A percentile compares a stretch with the other conserved stretches of the same genome.
phyloP scores from a whole-genome alignment of 208 protist species.

The Trypanosoma melophagium region DNA sequence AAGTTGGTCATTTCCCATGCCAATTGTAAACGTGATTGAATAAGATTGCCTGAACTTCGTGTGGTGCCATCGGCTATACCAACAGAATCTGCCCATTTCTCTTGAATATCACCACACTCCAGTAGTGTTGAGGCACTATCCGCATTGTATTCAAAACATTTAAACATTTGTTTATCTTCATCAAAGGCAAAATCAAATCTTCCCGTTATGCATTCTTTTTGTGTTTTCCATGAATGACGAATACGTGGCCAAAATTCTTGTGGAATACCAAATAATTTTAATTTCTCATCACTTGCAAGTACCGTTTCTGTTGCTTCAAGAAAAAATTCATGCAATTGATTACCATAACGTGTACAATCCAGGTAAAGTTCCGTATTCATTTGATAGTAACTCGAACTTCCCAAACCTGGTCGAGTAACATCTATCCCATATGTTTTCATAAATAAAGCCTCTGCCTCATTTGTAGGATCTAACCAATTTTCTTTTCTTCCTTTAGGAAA shows the following conservation, averaged over 20 bases:
- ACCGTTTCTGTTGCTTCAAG: conserved; percentile 85
- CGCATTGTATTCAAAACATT: conserved; percentile 93
- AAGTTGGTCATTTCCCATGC: conserved; percentile 65
- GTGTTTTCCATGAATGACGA: conserved; percentile 74
- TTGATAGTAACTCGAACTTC: conserved; percentile 76
- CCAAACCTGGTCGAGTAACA: conserved; percentile 60
- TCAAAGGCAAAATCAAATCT: conserved; percentile 91
- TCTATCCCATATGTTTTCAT: conserved; percentile 80
- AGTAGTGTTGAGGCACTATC: conserved; percentile 88
- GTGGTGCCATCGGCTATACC: conserved; percentile 54
- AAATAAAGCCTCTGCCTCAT: conserved; percentile 77
- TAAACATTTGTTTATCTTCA: conserved; percentile 66
- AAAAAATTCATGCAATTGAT: conserved; percentile 80
- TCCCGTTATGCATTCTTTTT: conserved; percentile 75
- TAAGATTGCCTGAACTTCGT: conserved; percentile 56
- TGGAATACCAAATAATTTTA: conserved; percentile 70
- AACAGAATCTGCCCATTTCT: conserved; percentile 82
- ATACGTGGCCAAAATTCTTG: conserved; percentile 85
- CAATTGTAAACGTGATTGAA: conserved; percentile 53
- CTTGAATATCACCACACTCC: conserved; percentile 85
- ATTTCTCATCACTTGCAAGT: conserved; percentile 69
- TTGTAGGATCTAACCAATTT: conserved; percentile 79
- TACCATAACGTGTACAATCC: conserved; percentile 56
- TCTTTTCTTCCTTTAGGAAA: conserved; percentile 38
- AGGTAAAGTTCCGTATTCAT: conserved; percentile 76